Base-by-base conservation (phyloP, 2,329 filamentous ascomycete genomes). In the Cytospora mali region DNA sequence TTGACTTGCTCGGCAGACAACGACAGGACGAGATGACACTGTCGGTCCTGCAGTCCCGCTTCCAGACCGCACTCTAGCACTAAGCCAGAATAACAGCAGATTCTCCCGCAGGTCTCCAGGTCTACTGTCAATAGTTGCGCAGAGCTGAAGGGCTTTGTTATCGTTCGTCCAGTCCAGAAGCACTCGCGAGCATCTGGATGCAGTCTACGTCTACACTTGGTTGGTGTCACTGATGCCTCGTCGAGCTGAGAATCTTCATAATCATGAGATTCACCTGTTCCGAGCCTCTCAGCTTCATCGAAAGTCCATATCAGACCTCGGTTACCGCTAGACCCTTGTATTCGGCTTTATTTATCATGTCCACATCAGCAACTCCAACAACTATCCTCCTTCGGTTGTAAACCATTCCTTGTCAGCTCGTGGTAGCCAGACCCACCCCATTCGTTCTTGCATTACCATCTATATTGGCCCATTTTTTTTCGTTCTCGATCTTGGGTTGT, bases 151-250 rank as follows among this genome's bases (percentile, higher is more conserved):
- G 27, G 33, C 35, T n/a, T 54, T 46, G 54, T 52, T 51, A 33
- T 48, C 35, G 33, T 6, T 29, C 14, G 35, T 48, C 14, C 35
- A 48, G 57, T 33, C 57, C 57, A 48, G 27, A 23, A 29, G 57
- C 27, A n/a, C n/a, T n/a, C n/a, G n/a, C n/a, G n/a, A n/a, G n/a
- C n/a, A n/a, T 60, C 57, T 49, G 33, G 50, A 50, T 54, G 35
- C 35, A 59, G 39, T 48, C 57, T 48, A 60, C 48, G 53, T 54
- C 35, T 46, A 50, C 39, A 28, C n/a, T 35, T 54, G 4, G 10
- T 60, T 50, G 57, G 50, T 54, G 57, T 21, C 57, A 60, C 50
- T 33, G 57, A 48, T 35, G 50, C 50, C 35, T 60, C 27, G 50
- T 48, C 46, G 33, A 16, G 13, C 35, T 39, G 27, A 4, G 25